Evolutionary conservation across 345 rosid species (phyloP).

Genomic region (Eucalyptus curtisii): DNA sequence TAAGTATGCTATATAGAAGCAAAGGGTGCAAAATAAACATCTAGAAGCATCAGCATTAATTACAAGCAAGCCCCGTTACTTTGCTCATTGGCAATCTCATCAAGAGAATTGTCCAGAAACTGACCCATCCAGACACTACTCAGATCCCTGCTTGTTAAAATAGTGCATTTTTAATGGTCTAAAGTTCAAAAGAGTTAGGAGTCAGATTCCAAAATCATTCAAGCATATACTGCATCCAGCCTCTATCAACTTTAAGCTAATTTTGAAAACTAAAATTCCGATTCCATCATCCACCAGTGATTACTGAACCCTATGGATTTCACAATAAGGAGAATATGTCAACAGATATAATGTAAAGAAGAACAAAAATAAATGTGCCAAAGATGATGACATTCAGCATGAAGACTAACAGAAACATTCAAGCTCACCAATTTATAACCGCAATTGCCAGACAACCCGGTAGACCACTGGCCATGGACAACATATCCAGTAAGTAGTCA

Average conservation of each 20-base stretch:
- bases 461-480: slow-evolving; percentile 28
- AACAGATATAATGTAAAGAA: background rate
- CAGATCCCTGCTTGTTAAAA: background rate
- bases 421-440: slow-evolving; percentile 76
- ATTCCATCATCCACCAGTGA: background rate
- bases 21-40: background rate
- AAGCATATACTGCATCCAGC: background rate
- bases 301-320: background rate
- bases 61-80: background rate
- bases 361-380: background rate
- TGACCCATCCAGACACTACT: background rate
- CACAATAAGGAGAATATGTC: background rate
- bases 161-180: background rate
- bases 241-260: background rate
- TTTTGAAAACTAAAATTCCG: background rate
- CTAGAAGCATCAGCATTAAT: background rate
- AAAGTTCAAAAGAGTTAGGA: background rate
- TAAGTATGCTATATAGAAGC: background rate
- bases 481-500: slow-evolving; percentile 41
- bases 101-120: background rate
- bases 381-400: background rate
- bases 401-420: background rate
- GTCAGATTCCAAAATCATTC: background rate
- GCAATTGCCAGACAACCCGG: slow-evolving; percentile 62
- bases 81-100: background rate